phyloP scores from a whole-genome alignment of 306 rosid genomes.

The Parietaria judaica region DNA sequence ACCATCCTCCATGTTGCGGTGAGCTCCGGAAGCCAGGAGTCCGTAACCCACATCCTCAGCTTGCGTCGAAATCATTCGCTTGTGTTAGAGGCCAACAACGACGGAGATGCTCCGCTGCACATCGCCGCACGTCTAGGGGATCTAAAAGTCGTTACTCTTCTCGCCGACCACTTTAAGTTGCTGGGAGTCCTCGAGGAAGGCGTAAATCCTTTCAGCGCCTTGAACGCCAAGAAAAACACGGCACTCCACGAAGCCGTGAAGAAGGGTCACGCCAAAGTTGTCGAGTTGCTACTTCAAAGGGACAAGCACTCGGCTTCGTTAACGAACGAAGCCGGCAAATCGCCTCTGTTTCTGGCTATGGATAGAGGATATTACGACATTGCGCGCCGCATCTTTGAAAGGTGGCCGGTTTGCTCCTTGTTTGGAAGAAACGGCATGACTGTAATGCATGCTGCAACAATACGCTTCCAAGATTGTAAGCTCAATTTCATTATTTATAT shows the following conservation, averaged over 20 bases:
- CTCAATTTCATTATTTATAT: not conserved
- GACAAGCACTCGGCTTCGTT: not conserved
- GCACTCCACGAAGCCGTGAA: slow-evolving; percentile 13
- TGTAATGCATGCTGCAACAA: slow-evolving; percentile 4
- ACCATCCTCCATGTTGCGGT: not conserved
- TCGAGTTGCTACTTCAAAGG: too few relatives aligned
- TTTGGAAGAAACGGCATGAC: slow-evolving; percentile 5
- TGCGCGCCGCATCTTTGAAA: not conserved
- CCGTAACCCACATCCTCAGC: not conserved
- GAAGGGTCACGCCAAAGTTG: not conserved
- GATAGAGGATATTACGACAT: slow-evolving; percentile 1
- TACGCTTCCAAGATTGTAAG: not conserved
- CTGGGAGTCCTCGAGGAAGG: not conserved
- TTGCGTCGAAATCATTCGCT: not conserved
- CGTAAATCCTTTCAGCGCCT: not conserved
- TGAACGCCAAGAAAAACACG: not conserved
- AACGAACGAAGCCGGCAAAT: not conserved
- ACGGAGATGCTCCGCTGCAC: not conserved
- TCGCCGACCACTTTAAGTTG: too few relatives aligned
- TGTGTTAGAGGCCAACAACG: not conserved
- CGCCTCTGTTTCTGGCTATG: slow-evolving; percentile 12
- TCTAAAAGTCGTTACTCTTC: not conserved
- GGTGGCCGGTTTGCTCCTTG: not conserved
- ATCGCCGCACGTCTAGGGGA: not conserved
- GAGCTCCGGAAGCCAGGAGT: not conserved